These are phyloP conservation scores for Fraxinus dipetala DNA, from an alignment of 305 asterid species.

Conservation along the genomic window DNA sequence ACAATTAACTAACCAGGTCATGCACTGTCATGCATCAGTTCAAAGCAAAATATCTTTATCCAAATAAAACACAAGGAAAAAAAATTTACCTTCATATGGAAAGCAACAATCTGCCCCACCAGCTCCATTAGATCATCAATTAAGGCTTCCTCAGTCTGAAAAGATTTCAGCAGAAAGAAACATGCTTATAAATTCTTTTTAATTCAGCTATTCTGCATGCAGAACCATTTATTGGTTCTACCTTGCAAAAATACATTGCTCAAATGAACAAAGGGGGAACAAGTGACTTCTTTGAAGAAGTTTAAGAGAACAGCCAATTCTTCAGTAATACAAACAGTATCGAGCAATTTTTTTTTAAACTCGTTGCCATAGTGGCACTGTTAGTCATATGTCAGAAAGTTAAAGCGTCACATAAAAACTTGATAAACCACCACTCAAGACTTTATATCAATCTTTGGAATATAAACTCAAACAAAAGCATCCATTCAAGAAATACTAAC, in stretches of 20 bases:
- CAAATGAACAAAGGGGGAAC: neutral
- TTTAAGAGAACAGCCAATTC: neutral
- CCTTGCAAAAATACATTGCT: neutral
- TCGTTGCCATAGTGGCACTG: neutral
- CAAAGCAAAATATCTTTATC: neutral
- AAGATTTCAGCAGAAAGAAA: conserved; percentile 14
- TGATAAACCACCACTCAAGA: neutral
- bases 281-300: neutral
- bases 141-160: conserved; percentile 67
- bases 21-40: conserved; percentile 5
- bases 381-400: neutral
- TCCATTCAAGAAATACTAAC: conserved; percentile 4
- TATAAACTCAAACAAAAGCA: neutral
- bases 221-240: neutral
- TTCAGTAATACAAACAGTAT: neutral
- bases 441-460: neutral
- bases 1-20: conserved; percentile 4
- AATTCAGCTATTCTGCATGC: neutral
- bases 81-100: conserved; percentile 81
- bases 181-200: conserved; percentile 12
- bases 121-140: conserved; percentile 86
- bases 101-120: conserved; percentile 90
- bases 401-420: neutral
- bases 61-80: neutral
- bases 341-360: neutral